Conservation (phyloP, 768 basidiomycete genomes). For the Suillus tomentosus region DNA sequence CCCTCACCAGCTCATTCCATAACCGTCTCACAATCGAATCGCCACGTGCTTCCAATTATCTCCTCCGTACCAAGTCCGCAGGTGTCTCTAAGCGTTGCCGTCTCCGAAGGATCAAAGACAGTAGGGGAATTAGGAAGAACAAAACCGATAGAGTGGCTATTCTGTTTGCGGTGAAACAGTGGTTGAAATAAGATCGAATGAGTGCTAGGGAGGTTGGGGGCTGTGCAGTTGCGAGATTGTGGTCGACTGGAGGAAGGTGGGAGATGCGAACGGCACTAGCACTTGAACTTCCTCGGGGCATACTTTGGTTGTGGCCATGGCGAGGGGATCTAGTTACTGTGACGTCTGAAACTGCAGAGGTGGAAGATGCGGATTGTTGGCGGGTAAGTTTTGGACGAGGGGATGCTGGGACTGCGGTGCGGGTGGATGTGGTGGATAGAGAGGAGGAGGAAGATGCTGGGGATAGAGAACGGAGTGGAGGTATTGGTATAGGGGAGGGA, state of each 20-base stretch:
- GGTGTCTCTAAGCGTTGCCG: too few relatives aligned
- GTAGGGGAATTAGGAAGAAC: slow-evolving; percentile 31
- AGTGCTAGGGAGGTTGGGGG: slow-evolving; percentile 38
- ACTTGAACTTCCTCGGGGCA: slow-evolving; percentile 18
- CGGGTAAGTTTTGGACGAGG: slow-evolving; percentile 19
- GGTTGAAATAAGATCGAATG: slow-evolving; percentile 48
- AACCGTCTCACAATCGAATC: too few relatives aligned
- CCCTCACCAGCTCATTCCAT: too few relatives aligned
- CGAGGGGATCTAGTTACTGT: slow-evolving; percentile 27
- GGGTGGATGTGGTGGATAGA: slow-evolving; percentile 70
- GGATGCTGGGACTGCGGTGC: slow-evolving; percentile 60
- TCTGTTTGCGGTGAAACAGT: slow-evolving; percentile 49
- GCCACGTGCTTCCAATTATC: too few relatives aligned
- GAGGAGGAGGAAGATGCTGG: slow-evolving; percentile 68
- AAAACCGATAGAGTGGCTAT: slow-evolving; percentile 47
- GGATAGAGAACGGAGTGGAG: slow-evolving; percentile 37
- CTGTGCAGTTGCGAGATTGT: slow-evolving; percentile 17
- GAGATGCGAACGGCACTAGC: slow-evolving; percentile 18
- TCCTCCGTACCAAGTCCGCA: too few relatives aligned
- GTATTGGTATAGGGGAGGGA: slow-evolving; percentile 25
- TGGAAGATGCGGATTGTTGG: slow-evolving; percentile 24
- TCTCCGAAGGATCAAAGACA: too few relatives aligned
- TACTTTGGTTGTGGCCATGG: slow-evolving; percentile 13
- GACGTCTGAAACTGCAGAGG: slow-evolving; percentile 25
- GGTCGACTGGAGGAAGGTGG: slow-evolving; percentile 14